Evolutionary conservation across 75 land plant species (phyloP).

Genomic region (Isoetes taiwanensis): DNA sequence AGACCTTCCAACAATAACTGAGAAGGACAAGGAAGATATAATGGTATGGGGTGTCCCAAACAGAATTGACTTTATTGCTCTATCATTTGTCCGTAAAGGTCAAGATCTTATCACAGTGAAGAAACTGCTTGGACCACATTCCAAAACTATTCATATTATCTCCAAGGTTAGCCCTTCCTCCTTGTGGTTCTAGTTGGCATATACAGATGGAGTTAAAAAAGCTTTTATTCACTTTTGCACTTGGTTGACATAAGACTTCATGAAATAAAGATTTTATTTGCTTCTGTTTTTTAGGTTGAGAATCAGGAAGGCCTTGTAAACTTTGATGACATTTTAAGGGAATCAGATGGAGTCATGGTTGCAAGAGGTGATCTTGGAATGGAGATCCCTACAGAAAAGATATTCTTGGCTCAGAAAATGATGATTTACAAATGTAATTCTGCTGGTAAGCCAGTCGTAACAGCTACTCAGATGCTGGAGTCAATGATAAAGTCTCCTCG

Average conservation of each 20-base stretch:
- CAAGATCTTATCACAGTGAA: constrained; percentile 71
- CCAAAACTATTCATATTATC: constrained; percentile 62
- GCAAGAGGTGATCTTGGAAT: constrained; percentile 90
- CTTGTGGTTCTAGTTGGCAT: neutral
- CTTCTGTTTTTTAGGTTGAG: constrained; percentile 41
- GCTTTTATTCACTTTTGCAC: neutral
- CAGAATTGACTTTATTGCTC: constrained; percentile 85
- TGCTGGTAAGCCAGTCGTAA: constrained; percentile 78
- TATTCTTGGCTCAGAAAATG: constrained; percentile 85
- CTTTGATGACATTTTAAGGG: constrained; percentile 74
- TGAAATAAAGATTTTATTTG: neutral
- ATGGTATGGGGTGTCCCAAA: constrained; percentile 81
- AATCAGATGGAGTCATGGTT: constrained; percentile 84
- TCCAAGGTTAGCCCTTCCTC: constrained; percentile 46
- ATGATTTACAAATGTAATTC: constrained; percentile 94
- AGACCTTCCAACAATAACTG: constrained; percentile 82
- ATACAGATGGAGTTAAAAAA: neutral
- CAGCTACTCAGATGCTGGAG: constrained; percentile 92
- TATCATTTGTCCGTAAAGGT: constrained; percentile 88
- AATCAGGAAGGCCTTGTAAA: constrained; percentile 88
- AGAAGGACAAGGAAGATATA: constrained; percentile 83
- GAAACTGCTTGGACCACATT: constrained; percentile 52
- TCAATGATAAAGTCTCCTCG: constrained; percentile 92
- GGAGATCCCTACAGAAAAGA: constrained; percentile 91
- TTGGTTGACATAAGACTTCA: neutral